Evolutionary conservation across 1,139 yeast genomes (phyloP).

Genomic region (Yamadazyma conglobata): DNA sequence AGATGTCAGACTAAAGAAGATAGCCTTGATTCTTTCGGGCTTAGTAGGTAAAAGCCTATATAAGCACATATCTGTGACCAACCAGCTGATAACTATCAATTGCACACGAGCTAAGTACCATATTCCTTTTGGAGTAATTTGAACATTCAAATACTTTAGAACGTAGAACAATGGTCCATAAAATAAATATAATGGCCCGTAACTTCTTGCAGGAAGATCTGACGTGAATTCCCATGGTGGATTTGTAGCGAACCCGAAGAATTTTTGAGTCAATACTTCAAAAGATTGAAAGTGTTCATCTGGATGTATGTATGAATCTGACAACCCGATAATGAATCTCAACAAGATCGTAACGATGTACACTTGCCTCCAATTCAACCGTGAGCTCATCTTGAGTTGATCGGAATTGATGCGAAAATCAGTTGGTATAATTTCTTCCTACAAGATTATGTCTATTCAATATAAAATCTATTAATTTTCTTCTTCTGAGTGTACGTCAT

Average conservation of each 20-base stretch:
- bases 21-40: constrained; percentile 61
- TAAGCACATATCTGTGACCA: constrained; percentile 51
- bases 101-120: constrained; percentile 59
- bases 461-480: constrained; percentile 9
- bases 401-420: constrained; percentile 4
- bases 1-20: constrained; percentile 69
- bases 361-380: constrained; percentile 42
- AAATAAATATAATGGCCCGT: constrained; percentile 60
- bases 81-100: constrained; percentile 56
- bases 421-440: not conserved
- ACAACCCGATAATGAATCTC: constrained; percentile 57
- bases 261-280: constrained; percentile 57
- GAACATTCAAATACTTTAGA: constrained; percentile 20
- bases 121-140: constrained; percentile 41
- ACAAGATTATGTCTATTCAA: constrained; percentile 1
- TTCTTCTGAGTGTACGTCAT: constrained; percentile 14
- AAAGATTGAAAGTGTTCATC: constrained; percentile 95
- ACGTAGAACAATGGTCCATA: constrained; percentile 65
- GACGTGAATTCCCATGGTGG: constrained; percentile 83
- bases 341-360: constrained; percentile 43
- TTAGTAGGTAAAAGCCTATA: constrained; percentile 51
- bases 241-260: constrained; percentile 50
- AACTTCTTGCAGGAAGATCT: constrained; percentile 65
- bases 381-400: constrained; percentile 5
- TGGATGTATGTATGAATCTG: constrained; percentile 89